A percentile compares a stretch with the other conserved stretches of the same genome.
Conservation (phyloP, 2,329 filamentous ascomycete genomes). For the Epichloe uncinata region DNA sequence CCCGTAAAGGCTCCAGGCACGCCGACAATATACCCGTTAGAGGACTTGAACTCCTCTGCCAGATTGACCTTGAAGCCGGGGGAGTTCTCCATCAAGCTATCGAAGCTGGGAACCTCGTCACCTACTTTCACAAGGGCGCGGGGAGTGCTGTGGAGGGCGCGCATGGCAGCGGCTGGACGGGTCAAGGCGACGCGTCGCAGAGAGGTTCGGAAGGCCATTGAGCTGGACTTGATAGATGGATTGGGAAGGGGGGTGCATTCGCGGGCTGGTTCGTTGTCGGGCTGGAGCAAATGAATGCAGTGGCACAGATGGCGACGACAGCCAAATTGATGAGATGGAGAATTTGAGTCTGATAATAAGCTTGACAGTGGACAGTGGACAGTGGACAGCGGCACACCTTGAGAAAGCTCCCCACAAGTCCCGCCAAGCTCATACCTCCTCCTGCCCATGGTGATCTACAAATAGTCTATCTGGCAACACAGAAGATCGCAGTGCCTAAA, state of each 20-base stretch:
- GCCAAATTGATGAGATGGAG: not conserved
- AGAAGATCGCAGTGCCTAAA: too few species aligned
- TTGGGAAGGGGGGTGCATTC: not conserved
- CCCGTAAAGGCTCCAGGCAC: constrained; percentile 65
- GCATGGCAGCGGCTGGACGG: constrained; percentile 16
- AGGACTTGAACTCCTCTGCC: constrained; percentile 55
- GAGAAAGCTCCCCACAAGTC: too few species aligned
- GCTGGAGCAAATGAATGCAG: not conserved
- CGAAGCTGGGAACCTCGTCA: constrained; percentile 63
- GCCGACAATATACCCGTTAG: constrained; percentile 71
- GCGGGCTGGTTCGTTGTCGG: not conserved
- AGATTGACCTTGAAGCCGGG: constrained; percentile 88
- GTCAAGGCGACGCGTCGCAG: constrained; percentile 20
- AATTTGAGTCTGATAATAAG: not conserved
- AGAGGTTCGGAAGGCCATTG: constrained; percentile 25
- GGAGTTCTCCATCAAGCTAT: constrained; percentile 72
- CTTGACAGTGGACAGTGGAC: too few species aligned
- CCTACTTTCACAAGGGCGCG: constrained; percentile 58
- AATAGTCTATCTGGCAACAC: too few species aligned
- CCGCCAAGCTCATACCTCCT: too few species aligned
- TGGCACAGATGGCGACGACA: not conserved
- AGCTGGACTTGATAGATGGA: not conserved
- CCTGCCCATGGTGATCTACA: too few species aligned
- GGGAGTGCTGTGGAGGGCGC: constrained; percentile 51
- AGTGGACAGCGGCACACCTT: too few species aligned